phyloP scores from a whole-genome alignment of 192 early-diverging fungal genomes.

The Gamsiella multidivaricata region DNA sequence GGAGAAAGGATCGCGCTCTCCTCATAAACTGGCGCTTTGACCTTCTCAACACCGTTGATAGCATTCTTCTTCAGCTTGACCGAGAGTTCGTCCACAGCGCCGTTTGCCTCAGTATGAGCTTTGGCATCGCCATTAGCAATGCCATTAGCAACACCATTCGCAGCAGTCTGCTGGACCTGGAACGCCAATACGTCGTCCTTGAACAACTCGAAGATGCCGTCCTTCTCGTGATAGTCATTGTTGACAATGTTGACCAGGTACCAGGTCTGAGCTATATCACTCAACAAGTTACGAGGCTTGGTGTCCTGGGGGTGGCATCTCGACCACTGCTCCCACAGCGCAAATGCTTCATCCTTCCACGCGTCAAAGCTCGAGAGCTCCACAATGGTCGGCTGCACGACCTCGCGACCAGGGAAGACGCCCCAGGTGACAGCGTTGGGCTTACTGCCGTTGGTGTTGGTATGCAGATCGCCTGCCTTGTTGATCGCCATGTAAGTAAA shows the following conservation, averaged over 20 bases:
- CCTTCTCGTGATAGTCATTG: slow-evolving; percentile 86
- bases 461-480: slow-evolving; percentile 85
- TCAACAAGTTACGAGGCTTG: slow-evolving; percentile 59
- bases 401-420: slow-evolving; percentile 97
- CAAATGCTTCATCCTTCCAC: slow-evolving; percentile 98
- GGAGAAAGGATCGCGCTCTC: too few relatives aligned
- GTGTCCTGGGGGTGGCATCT: slow-evolving; percentile 68
- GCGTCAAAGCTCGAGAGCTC: slow-evolving; percentile 89
- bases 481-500: slow-evolving; percentile 94
- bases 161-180: slow-evolving; percentile 1
- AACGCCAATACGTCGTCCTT: slow-evolving; percentile 33
- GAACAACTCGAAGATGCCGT: slow-evolving; percentile 77
- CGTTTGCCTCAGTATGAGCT: not conserved
- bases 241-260: slow-evolving; percentile 95
- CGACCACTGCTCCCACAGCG: slow-evolving; percentile 92
- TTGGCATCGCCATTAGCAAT: slow-evolving; percentile 2
- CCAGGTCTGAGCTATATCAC: slow-evolving; percentile 75
- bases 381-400: slow-evolving; percentile 96
- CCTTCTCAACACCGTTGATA: not conserved
- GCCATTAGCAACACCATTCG: not conserved
- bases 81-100: slow-evolving; percentile 10
- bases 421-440: slow-evolving; percentile 99
- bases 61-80: slow-evolving; percentile 5
- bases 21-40: too few relatives aligned
- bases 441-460: slow-evolving; percentile 82